These are phyloP conservation scores for Jacaranda copaia DNA, from an alignment of 257 asterid genomes.

Conservation along the genomic window DNA sequence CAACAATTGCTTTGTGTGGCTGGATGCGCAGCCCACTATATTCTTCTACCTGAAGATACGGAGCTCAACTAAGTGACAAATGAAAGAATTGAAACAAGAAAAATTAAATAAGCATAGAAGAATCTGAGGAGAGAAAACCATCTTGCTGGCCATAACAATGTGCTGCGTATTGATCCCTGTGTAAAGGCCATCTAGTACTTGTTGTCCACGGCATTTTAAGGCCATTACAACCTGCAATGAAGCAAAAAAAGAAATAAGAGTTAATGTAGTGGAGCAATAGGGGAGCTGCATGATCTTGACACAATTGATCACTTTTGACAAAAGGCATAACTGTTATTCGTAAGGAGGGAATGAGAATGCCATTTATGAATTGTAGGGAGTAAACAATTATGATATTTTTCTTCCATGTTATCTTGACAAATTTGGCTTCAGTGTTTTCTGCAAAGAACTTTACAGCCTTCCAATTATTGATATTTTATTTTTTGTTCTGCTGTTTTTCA, in stretches of 20 bases:
- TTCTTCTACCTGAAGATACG: slow-evolving; percentile 82
- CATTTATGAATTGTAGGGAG: not conserved
- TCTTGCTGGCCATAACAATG: slow-evolving; percentile 91
- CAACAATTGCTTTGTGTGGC: slow-evolving; percentile 98
- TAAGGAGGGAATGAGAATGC: not conserved
- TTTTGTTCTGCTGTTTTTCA: not conserved
- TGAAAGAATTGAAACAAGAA: slow-evolving; percentile 20
- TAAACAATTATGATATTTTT: not conserved
- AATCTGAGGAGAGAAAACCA: slow-evolving; percentile 55
- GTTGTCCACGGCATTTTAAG: slow-evolving; percentile 92
- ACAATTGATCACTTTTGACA: not conserved
- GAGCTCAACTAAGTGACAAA: slow-evolving; percentile 22
- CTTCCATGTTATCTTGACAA: not conserved
- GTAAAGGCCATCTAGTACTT: slow-evolving; percentile 73
- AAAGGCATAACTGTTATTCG: not conserved
- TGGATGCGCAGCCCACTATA: slow-evolving; percentile 89
- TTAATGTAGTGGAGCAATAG: not conserved
- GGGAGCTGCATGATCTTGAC: slow-evolving; percentile 3
- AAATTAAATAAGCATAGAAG: slow-evolving; percentile 14
- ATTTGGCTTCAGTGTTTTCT: no score
- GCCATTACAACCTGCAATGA: slow-evolving; percentile 88
- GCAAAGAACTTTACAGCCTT: no score
- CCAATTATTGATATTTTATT: no score
- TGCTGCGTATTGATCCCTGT: slow-evolving; percentile 89
- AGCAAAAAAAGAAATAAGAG: not conserved